A percentile compares a stretch with the other conserved stretches of the same genome.
These are phyloP conservation scores for Nymphaea colorata DNA, from an alignment of 164 flowering plant species.

Conservation along the genomic window DNA sequence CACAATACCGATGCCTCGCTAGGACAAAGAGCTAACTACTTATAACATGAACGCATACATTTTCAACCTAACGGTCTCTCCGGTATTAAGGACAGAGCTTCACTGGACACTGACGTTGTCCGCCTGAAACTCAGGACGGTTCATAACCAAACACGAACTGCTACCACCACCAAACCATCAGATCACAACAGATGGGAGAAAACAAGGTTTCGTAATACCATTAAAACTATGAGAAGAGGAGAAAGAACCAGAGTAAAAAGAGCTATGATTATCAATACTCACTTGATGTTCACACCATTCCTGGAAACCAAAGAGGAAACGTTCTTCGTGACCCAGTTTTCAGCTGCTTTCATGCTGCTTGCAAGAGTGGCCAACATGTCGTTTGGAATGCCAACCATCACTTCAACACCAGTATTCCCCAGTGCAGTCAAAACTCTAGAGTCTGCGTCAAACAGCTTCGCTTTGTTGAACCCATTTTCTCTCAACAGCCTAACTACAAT, in stretches of 20 bases:
- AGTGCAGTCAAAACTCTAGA: constrained; percentile 14
- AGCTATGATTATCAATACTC: background rate
- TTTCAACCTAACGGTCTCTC: no score
- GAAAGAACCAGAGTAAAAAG: background rate
- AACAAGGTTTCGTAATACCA: no score
- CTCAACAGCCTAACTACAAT: constrained; percentile 37
- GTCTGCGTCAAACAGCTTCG: constrained; percentile 9
- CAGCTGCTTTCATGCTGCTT: background rate
- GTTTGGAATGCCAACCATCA: constrained; percentile 46
- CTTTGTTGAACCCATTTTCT: constrained; percentile 34
- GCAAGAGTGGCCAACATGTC: constrained; percentile 1
- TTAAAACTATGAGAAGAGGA: background rate
- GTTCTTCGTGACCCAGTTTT: constrained; percentile 15
- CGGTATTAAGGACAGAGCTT: no score
- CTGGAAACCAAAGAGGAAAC: constrained; percentile 2
- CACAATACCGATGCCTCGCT: no score
- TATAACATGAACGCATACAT: no score
- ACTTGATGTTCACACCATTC: constrained; percentile 7
- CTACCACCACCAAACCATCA: background rate
- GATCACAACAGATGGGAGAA: background rate
- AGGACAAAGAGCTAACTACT: no score
- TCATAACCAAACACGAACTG: background rate
- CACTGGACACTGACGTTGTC: background rate
- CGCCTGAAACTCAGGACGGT: background rate
- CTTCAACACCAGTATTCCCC: constrained; percentile 35